Evolutionary conservation across 140 eudicot genomes (phyloP), one percentile per base, ranked within the genome.

Genomic region (Ambrosia hybrid): DNA sequence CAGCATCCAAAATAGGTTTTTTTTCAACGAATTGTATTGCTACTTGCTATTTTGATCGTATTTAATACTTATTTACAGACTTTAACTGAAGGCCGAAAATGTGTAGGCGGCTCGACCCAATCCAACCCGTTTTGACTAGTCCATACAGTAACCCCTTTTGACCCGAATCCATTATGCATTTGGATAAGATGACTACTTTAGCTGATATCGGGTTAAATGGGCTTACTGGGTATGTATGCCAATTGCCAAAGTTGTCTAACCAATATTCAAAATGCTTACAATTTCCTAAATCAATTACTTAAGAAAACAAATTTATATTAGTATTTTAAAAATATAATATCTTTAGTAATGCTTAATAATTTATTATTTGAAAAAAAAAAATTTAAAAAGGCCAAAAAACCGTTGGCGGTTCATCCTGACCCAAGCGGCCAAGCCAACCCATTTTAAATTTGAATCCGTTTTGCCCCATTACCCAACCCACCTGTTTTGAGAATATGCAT

Each of bases 261-360:
- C 64, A 21, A 57, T 26, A 57, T 9, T 21, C 64, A 26, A 57
- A 57, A 57, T 57, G 64, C 64, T 57, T 57, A 26, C 37, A 26
- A 21, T 9, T 0, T 55, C 33, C 60, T 14, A 55, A 53, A 55
- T 55, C 9, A 55, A 14, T 55, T 55, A 14, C 33, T 55, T 14
- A 15, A 15, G 15, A 15, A 57, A 9, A 57, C 39, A 26, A 57
- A 21, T 1, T 57, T 57, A 9, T 21, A 57, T 21, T 17, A 21
- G 63, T 57, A 21, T 9, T 21, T 57, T 21, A 57, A 33, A 10
- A 11, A 33, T 30, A 30, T 30, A 30, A 30, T 30, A 30, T 21
- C 26, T 21, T 21, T 30, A 30, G 34, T 30, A 30, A 30, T 33
- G 13, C n/a, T 58, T 21, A 17, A 58, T 7, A 41, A 5, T 41